Base-by-base conservation (phyloP, 1,284 basidiomycete genomes). In the Agaricales sp. region DNA sequence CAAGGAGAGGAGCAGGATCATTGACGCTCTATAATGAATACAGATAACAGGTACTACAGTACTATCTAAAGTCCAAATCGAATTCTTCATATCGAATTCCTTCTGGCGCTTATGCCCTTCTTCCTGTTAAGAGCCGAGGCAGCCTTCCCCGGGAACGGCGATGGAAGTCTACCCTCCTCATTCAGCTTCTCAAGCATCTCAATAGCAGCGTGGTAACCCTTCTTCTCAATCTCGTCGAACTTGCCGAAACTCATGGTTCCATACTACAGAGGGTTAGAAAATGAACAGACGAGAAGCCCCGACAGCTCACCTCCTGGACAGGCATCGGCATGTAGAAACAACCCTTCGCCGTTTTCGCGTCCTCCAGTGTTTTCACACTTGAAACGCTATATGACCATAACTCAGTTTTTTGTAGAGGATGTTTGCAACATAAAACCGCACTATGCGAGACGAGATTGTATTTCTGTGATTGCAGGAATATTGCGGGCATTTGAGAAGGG, bases 241-340 rank as follows among this genome's bases (percentile, higher is more conserved):
- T 87, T 87, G 47, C 74, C 67, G 57, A 87, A 90, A 61, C 89
- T 85, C 23, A 91, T 68, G 3, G 85, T 89, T 2, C 85, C 83
- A 54, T 82, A 90, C 85, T 89, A 55, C 19, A 12, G 26, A 52
- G n/a, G 14, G 49, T 43, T 25, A 39, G 18, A 19, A 43, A 50
- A 69, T 56, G 50, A 54, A 12, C 21, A n/a, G n/a, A n/a, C n/a
- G 23, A 22, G 24, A 35, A 43, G 18, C 39, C 37, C 4, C 23
- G 16, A 25, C 22, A 50, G 63, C 70, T 52, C 57, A 82, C 87
- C 68, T 86, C 83, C 59, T 93, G 87, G 16, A 98, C 93, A 0
- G 96, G 96, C 88, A 99, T 92, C 51, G 83, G 79, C 67, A 97
- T 85, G 63, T 99, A 99, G 45, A 97, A 68, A 61, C 92, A 94